Evolutionary conservation across 2,329 filamentous ascomycete genomes (phyloP), one percentile per base, ranked within the genome.

Genomic region (Trichoderma gracile): DNA sequence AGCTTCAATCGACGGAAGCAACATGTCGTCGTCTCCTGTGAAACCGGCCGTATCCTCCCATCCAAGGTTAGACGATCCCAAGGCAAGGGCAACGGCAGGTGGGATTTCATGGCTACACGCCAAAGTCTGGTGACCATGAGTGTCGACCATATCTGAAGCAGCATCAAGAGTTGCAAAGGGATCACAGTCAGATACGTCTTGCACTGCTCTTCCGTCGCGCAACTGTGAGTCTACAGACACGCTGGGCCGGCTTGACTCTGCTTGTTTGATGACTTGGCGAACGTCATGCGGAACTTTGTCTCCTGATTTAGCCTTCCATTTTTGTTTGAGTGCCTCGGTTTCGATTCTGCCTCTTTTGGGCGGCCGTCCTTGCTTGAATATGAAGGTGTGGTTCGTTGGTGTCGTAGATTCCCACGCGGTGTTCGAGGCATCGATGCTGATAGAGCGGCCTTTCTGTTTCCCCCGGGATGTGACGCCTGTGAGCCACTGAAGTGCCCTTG

Each of bases 401-500:
- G 63, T 61, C 5, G 63, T 56, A 7, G 60, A 63, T 52, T 63
- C 50, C 60, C 60, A 63, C 5, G n/a, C 19, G 6, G 43, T 25
- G 19, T 52, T 63, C 9, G 60, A 63, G 23, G 33, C 50, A 10
- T 46, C 33, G 27, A 63, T 56, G 30, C 60, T 56, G 30, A 63
- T 43, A 9, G 60, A 56, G 15, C 38, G 50, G 40, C 60, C 60
- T 30, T 63, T 63, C 50, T 49, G 60, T 17, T 63, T 63, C 6
- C 60, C 60, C 3, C 60, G 52, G 4, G 60, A 63, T 5, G 49
- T 63, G 40, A 63, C 50, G 14, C 60, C 60, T 23, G 52, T 33
- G 50, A 63, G 60, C 60, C 60, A 63, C 40, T 63, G 60, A 15
- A 55, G 52, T 23, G 56, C 60, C n/a, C 60, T 38, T 7, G 60